Base-by-base conservation (phyloP, 768 basidiomycete species). In the Ramaria sp. region DNA sequence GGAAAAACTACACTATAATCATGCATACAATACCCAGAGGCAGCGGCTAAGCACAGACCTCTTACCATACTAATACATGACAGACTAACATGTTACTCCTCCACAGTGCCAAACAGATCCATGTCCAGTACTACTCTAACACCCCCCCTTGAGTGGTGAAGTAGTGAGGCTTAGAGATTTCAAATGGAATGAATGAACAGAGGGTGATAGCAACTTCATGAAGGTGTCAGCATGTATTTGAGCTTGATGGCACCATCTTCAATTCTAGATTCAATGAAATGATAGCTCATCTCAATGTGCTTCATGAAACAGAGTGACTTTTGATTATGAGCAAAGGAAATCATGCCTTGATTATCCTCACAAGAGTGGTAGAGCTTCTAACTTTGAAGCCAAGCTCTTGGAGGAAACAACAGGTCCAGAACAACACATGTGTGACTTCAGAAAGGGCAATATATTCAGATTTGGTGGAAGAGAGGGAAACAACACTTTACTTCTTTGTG, bases 401-500 rank as follows among this genome's bases (percentile, higher is more conserved):
- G 16, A 54, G 28, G 13, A 54, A 30, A 12, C 28, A 28, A 6
- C 44, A 34, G 1, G 37, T 34, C 43, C 52, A 54, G 3, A 34
- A 30, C 6, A 54, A 10, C 22, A 27, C 38, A 1, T 16, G 9
- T 18, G 18, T 12, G 1, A 28, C 28, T 44, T 54, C 42, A 5
- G 44, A 28, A 7, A 37, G 28, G 1, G 20, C 38, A 44, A 44
- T 44, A 47, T 54, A 54, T 34, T 54, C 34, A 5, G 48, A 30
- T 37, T 50, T 28, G 3, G 48, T 50, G 7, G 52, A 30, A 13
- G 41, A 54, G 10, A 54, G 32, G 3, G 52, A 18, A 4, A 36
- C 25, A 5, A 39, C 30, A 5, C 38, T 45, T 27, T 54, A 42
- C 44, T 54, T 54, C 52, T 54, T 54, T 18, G 27, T n/a, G n/a